Base-by-base conservation (phyloP, 768 basidiomycete genomes). In the Leccinum aurantiacum region DNA sequence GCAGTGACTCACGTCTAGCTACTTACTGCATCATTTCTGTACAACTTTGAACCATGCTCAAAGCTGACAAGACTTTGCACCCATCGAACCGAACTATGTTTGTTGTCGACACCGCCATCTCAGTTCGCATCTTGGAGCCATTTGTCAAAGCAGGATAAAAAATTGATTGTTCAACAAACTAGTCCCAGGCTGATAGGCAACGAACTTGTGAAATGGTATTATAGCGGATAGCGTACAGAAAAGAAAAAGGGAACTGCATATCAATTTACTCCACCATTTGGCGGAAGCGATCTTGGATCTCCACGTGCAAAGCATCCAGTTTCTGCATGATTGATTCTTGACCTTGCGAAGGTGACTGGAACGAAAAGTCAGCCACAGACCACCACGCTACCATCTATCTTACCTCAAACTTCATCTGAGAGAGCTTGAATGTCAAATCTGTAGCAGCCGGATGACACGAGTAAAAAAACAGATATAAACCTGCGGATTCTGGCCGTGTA, bases 361-460 rank as follows among this genome's bases (percentile, higher is more conserved):
- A 31, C 33, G 6, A 31, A 49, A 62, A 8, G 41, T 73, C 19
- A 71, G 54, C 2, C 8, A n/a, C 44, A 27, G 37, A 24, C 64
- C 17, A 38, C 15, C 31, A 27, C 15, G 52, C 27, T 37, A 50
- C 53, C 27, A 31, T 33, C 33, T 37, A 11, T 65, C 85, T 53
- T 67, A 93, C 94, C 87, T 97, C 94, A 71, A 97, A 98, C 75
- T 98, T 98, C 94, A 96, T 95, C 76, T 98, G 95, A 50, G 94
- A 96, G n/a, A 99, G 85, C 75, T 95, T 93, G 81, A 89, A 98
- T 84, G 95, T 91, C 61, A 97, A 76, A 69, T 99, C 97, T 54
- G 83, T 77, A 4, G 93, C 84, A 14, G 87, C 80, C 64, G n/a
- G 41, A 62, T 35, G 15, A 59, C 15, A 15, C 2, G 1, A 19